Evolutionary conservation across 805 yeast species (phyloP).

Genomic region (Kurtzmaniella fragi): DNA sequence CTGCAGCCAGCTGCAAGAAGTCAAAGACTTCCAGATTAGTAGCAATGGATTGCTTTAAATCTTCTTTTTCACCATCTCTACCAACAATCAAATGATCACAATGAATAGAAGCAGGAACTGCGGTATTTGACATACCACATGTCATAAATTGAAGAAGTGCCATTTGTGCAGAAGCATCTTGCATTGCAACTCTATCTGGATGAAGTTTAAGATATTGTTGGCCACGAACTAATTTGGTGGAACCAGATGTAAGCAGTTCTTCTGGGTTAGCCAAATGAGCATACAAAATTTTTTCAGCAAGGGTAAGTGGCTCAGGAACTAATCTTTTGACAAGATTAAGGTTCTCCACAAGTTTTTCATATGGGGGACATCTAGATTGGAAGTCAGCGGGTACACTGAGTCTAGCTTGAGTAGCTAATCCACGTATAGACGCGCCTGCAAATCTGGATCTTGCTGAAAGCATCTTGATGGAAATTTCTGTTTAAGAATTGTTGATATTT

Average conservation of each 20-base stretch:
- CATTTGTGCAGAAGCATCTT: conserved; percentile 99
- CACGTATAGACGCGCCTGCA: conserved; percentile 9
- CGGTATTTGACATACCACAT: conserved; percentile 81
- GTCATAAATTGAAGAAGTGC: conserved; percentile 98
- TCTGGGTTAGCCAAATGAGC: conserved; percentile 90
- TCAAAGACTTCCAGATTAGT: conserved; percentile 94
- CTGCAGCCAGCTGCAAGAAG: conserved; percentile 88
- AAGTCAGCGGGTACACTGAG: conserved; percentile 53
- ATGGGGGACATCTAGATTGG: conserved; percentile 80
- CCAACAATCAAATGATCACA: conserved; percentile 99
- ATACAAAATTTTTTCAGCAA: conserved; percentile 91
- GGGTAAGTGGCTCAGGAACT: conserved; percentile 75
- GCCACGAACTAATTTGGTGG: conserved; percentile 66
- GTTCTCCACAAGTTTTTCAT: conserved; percentile 64
- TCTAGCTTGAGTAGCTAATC: conserved; percentile 28
- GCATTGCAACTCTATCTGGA: conserved; percentile 99
- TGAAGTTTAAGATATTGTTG: conserved; percentile 82
- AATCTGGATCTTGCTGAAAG: conserved; percentile 3
- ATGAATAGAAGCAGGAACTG: conserved; percentile 93
- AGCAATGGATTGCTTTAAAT: conserved; percentile 73
- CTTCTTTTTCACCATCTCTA: conserved; percentile 83
- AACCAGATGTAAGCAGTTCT: conserved; percentile 55
- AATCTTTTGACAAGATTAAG: conserved; percentile 60
- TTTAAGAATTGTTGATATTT: background rate
- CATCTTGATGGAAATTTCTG: background rate